These are phyloP conservation scores for Solanum peruvianum DNA, from an alignment of 257 asterid genomes.

Conservation along the genomic window DNA sequence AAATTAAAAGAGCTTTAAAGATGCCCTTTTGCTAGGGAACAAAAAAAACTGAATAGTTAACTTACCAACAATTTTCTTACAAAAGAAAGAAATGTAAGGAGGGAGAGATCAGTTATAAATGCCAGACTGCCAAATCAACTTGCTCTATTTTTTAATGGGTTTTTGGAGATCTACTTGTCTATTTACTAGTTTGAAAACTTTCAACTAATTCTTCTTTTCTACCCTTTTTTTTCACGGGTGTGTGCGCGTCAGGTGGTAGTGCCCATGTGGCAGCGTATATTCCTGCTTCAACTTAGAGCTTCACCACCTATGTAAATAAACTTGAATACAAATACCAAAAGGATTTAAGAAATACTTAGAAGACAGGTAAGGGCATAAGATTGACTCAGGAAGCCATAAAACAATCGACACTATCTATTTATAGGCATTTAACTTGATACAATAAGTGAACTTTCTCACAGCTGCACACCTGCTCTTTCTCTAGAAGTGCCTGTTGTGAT, in stretches of 20 bases:
- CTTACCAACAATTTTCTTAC: neutral
- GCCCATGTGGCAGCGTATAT: neutral
- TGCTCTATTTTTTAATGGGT: neutral
- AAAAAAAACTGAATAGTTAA: neutral
- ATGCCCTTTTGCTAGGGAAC: neutral
- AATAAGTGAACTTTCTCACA: neutral
- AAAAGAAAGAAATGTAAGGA: neutral
- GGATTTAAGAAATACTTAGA: neutral
- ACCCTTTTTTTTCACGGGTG: neutral
- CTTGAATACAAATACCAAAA: neutral
- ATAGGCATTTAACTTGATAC: neutral
- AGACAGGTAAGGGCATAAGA: neutral
- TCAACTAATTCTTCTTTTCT: neutral
- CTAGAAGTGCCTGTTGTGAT: slow-evolving; percentile 69
- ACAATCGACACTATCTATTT: neutral
- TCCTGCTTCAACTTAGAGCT: neutral
- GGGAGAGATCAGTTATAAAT: neutral
- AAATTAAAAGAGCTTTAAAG: neutral
- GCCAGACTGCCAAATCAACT: neutral
- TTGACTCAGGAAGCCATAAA: neutral
- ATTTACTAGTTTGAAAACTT: neutral
- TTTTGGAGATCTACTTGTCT: neutral
- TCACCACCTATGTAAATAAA: neutral
- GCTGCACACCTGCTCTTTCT: slow-evolving; percentile 70
- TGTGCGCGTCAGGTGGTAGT: neutral